Conservation (phyloP, 2,329 filamentous ascomycete genomes). For the Apiospora pterosperma region DNA sequence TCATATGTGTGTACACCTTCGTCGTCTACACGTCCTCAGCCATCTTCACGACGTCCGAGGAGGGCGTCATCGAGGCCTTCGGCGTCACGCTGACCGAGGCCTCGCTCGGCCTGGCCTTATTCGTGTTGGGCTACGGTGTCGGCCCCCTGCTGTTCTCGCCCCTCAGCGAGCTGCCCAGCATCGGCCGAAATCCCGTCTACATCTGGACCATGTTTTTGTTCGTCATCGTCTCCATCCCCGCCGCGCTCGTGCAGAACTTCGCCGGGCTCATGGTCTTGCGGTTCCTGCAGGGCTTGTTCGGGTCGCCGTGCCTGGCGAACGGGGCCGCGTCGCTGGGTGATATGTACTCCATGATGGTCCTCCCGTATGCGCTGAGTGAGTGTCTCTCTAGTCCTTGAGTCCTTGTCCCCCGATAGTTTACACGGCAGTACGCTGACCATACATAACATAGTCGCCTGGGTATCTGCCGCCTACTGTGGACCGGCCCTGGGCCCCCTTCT, state of each 20-base stretch:
- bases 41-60: conserved; percentile 19
- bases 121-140: conserved; percentile 25
- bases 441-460: conserved; percentile 50
- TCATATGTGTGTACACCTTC: conserved; percentile 23
- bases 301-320: conserved; percentile 24
- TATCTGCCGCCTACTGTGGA: conserved; percentile 45
- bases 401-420: neutral
- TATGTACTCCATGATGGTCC: conserved; percentile 41
- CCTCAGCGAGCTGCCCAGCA: conserved; percentile 52
- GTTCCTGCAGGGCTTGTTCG: conserved; percentile 47
- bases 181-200: conserved; percentile 57
- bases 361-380: conserved; percentile 45
- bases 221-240: conserved; percentile 50
- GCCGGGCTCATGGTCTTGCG: conserved; percentile 48
- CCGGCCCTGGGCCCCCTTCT: conserved; percentile 48
- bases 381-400: neutral
- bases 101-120: conserved; percentile 21
- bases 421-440: neutral
- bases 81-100: conserved; percentile 15
- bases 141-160: conserved; percentile 55
- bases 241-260: conserved; percentile 51
- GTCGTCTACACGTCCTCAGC: conserved; percentile 21
- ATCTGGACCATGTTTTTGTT: conserved; percentile 56
- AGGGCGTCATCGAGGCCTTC: conserved; percentile 16
- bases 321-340: conserved; percentile 26